A percentile compares a stretch with the other conserved stretches of the same genome.
Evolutionary conservation across 352 stramenopile species (phyloP).

Genomic region (Peronosclerospora sorghi): DNA sequence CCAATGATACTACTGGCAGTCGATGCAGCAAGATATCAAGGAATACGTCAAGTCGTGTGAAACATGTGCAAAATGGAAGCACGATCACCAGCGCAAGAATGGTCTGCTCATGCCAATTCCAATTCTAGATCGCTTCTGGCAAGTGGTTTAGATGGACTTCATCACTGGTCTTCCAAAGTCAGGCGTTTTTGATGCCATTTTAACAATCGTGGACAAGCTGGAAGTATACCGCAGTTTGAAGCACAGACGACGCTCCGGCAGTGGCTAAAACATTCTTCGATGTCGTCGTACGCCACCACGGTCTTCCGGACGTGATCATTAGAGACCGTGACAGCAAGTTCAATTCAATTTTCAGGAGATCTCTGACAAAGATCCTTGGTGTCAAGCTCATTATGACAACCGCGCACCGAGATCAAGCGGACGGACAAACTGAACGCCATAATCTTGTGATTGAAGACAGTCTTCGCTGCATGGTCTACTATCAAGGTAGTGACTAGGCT

Average conservation of each 20-base stretch:
- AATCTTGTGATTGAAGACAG: slow-evolving; percentile 11
- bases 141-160: slow-evolving; percentile 19
- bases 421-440: slow-evolving; percentile 10
- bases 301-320: not conserved
- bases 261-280: too few relatives aligned
- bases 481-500: not conserved
- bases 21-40: not conserved
- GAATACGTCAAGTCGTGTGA: not conserved
- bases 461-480: slow-evolving; percentile 6
- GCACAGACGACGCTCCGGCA: too few relatives aligned
- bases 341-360: not conserved
- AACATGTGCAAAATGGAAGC: slow-evolving; percentile 1
- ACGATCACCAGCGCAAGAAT: not conserved
- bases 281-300: not conserved
- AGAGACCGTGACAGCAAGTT: slow-evolving; percentile 1
- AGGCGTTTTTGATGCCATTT: slow-evolving; percentile 12
- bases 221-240: not conserved
- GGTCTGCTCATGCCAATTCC: slow-evolving; percentile 4
- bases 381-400: not conserved
- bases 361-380: not conserved
- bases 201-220: slow-evolving; percentile 3
- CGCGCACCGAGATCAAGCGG: slow-evolving; percentile 1
- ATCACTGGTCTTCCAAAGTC: slow-evolving; percentile 17
- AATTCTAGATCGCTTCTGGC: slow-evolving; percentile 9
- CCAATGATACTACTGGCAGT: not conserved